Percentiles rank a stretch among this genome's conserved stretches.
These are phyloP conservation scores for Kodamaea sagamina DNA, from an alignment of 805 yeast genomes.

Conservation along the genomic window DNA sequence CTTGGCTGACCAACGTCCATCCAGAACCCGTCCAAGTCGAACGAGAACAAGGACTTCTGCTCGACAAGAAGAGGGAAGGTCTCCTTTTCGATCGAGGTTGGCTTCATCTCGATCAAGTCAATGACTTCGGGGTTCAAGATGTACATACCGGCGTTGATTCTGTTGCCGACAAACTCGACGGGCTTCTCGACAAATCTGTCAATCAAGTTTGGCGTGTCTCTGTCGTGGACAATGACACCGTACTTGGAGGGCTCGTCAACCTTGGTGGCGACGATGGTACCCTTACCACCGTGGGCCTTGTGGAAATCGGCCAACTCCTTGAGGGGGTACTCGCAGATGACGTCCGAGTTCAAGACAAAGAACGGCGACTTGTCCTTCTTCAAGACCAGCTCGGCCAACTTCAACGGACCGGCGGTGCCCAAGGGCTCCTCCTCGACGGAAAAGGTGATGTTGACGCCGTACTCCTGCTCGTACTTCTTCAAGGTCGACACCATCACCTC, in stretches of 20 bases:
- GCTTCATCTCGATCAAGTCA: slow-evolving; percentile 95
- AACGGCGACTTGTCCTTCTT: slow-evolving; percentile 95
- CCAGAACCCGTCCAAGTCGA: slow-evolving; percentile 99
- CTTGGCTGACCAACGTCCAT: slow-evolving; percentile 99
- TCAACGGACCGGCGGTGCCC: slow-evolving; percentile 99
- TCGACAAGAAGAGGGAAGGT: slow-evolving; percentile 97
- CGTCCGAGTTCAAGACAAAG: slow-evolving; percentile 97
- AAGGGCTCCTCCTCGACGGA: slow-evolving; percentile 99
- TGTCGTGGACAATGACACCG: slow-evolving; percentile 98
- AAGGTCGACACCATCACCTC: slow-evolving; percentile 97
- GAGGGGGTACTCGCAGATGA: slow-evolving; percentile 98
- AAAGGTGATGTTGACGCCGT: slow-evolving; percentile 93
- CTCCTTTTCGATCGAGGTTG: slow-evolving; percentile 99
- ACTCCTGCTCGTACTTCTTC: slow-evolving; percentile 90
- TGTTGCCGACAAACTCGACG: slow-evolving; percentile 98
- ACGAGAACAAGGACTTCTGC: slow-evolving; percentile 84
- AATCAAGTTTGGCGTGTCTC: slow-evolving; percentile 90
- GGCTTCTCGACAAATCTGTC: slow-evolving; percentile 99
- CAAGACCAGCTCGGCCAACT: slow-evolving; percentile 91
- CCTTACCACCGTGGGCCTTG: slow-evolving; percentile 93
- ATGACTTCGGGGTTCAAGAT: slow-evolving; percentile 96
- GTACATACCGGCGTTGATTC: slow-evolving; percentile 99
- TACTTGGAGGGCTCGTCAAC: slow-evolving; percentile 99
- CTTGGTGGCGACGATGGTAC: slow-evolving; percentile 98
- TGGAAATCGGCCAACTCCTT: slow-evolving; percentile 90